Evolutionary conservation across 306 rosid genomes (phyloP).

Genomic region (Vigna mungo): DNA sequence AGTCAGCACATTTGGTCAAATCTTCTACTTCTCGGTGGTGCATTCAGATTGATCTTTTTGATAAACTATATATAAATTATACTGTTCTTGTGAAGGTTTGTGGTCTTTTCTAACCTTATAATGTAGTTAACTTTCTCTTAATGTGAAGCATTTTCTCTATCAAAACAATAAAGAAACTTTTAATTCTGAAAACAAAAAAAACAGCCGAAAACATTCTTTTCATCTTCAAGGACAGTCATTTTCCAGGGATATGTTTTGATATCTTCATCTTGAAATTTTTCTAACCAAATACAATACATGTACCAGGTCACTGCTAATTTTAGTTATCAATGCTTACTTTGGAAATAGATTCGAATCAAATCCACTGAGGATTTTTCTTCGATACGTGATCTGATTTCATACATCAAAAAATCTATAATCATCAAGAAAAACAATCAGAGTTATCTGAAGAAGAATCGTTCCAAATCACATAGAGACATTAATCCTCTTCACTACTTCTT

Average conservation of each 20-base stretch:
- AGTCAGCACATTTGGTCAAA: too few relatives aligned
- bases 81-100: too few relatives aligned
- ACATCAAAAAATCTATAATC: not conserved
- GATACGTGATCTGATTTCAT: not conserved
- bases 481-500: not conserved
- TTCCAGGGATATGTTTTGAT: not conserved
- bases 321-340: not conserved
- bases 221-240: not conserved
- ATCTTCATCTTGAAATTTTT: not conserved
- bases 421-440: not conserved
- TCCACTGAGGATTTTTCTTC: constrained; percentile 1
- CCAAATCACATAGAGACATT: not conserved
- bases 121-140: too few relatives aligned
- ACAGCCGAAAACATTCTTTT: not conserved
- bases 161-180: too few relatives aligned
- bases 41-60: too few relatives aligned
- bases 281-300: not conserved
- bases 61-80: too few relatives aligned
- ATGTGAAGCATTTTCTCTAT: too few relatives aligned
- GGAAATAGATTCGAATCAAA: constrained; percentile 10
- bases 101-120: too few relatives aligned
- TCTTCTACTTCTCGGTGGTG: too few relatives aligned
- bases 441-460: not conserved
- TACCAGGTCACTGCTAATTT: not conserved
- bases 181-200: not conserved